These are phyloP conservation scores for Lasiosphaeria hispida DNA, from an alignment of 495 filamentous ascomycete genomes.

Conservation along the genomic window DNA sequence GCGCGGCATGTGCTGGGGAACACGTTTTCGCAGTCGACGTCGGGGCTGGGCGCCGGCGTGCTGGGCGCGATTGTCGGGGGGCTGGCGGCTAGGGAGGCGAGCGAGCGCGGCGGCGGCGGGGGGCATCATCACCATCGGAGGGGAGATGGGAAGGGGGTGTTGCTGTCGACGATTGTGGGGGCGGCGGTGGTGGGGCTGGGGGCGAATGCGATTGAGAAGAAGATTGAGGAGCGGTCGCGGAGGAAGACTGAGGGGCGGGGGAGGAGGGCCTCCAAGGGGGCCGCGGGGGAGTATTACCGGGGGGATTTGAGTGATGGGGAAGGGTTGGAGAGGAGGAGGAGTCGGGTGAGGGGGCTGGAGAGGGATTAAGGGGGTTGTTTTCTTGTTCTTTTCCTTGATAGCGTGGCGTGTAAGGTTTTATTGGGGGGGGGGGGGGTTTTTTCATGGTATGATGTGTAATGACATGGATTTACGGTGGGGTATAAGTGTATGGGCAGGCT, in stretches of 20 bases:
- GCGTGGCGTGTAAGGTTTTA: too few relatives aligned
- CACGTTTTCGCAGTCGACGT: slow-evolving; percentile 37
- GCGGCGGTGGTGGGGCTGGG: slow-evolving; percentile 47
- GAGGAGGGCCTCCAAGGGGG: too few relatives aligned
- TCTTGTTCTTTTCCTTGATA: too few relatives aligned
- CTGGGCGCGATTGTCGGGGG: slow-evolving; percentile 47
- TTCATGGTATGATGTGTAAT: too few relatives aligned
- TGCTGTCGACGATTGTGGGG: slow-evolving; percentile 43
- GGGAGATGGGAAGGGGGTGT: slow-evolving; percentile 13
- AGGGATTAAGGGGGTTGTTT: too few relatives aligned
- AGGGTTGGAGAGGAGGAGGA: too few relatives aligned
- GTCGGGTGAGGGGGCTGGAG: too few relatives aligned
- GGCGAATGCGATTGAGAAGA: slow-evolving; percentile 47
- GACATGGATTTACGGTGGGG: too few relatives aligned
- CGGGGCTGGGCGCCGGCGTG: slow-evolving; percentile 42
- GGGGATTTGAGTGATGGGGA: too few relatives aligned
- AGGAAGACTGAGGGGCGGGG: slow-evolving; percentile 32
- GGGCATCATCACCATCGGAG: slow-evolving; percentile 5
- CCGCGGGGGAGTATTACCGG: too few relatives aligned
- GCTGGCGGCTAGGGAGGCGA: slow-evolving; percentile 39
- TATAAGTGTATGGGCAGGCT: too few relatives aligned
- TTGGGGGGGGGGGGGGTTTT: too few relatives aligned
- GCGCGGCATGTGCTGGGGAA: slow-evolving; percentile 29
- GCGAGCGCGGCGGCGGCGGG: slow-evolving; percentile 16
- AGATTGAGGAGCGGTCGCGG: slow-evolving; percentile 32